Conservation (phyloP, 2,329 filamentous ascomycete species). For the Tricladium varicosporioides region DNA sequence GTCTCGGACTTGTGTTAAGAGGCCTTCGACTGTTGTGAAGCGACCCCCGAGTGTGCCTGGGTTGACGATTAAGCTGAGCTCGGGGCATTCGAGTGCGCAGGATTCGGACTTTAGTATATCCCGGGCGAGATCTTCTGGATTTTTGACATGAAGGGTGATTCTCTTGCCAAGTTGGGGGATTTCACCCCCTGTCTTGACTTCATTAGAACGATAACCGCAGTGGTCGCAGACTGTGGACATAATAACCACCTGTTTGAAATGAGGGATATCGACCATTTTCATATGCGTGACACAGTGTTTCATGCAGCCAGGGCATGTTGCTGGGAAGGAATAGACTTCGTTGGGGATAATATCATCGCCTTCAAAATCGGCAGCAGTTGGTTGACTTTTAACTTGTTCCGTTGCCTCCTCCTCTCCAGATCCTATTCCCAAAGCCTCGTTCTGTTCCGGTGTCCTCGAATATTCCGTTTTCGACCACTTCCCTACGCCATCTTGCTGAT, state of each 20-base stretch:
- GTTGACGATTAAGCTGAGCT: slow-evolving; percentile 83
- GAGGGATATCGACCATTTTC: slow-evolving; percentile 98
- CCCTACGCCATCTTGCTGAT: slow-evolving; percentile 72
- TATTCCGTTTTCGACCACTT: slow-evolving; percentile 91
- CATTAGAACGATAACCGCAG: slow-evolving; percentile 93
- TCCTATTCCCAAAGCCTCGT: slow-evolving; percentile 76
- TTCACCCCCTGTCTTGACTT: slow-evolving; percentile 95
- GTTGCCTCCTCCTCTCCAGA: slow-evolving; percentile 54
- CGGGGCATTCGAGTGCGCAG: slow-evolving; percentile 81
- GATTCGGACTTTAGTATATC: slow-evolving; percentile 97
- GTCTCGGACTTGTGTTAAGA: slow-evolving; percentile 87
- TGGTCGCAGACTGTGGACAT: slow-evolving; percentile 91
- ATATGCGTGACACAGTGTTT: slow-evolving; percentile 87
- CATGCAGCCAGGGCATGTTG: slow-evolving; percentile 87
- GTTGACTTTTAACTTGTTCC: slow-evolving; percentile 43
- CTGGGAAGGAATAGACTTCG: slow-evolving; percentile 89
- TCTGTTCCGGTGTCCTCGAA: slow-evolving; percentile 78
- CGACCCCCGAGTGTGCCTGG: slow-evolving; percentile 92
- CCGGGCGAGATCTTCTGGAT: slow-evolving; percentile 71
- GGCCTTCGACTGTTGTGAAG: slow-evolving; percentile 94
- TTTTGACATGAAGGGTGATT: slow-evolving; percentile 74
- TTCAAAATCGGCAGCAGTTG: slow-evolving; percentile 39
- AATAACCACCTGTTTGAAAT: slow-evolving; percentile 95
- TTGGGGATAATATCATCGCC: slow-evolving; percentile 87
- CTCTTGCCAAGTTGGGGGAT: slow-evolving; percentile 83